phyloP scores from a whole-genome alignment of 2,329 filamentous ascomycete genomes.

The Claviceps sp. region DNA sequence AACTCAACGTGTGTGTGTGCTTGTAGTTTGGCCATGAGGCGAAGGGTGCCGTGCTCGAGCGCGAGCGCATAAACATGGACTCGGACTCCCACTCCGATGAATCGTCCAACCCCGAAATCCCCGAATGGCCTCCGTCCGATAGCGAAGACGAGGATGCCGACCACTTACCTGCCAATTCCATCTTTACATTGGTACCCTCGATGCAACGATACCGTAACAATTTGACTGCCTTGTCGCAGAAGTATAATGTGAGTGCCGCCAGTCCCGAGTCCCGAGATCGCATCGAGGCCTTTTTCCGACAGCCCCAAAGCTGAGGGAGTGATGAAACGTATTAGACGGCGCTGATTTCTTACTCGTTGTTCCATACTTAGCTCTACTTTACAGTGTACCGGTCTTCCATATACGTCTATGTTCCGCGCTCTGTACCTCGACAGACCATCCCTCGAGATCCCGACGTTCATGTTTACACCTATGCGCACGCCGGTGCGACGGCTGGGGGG shows the following conservation, averaged over 20 bases:
- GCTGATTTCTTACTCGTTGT: conserved; percentile 1
- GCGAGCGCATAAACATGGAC: conserved; percentile 17
- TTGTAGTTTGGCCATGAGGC: conserved; percentile 24
- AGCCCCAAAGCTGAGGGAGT: no score
- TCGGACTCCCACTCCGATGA: conserved; percentile 1
- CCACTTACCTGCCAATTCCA: conserved; percentile 10
- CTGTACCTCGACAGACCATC: conserved; percentile 33
- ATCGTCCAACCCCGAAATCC: conserved; percentile 10
- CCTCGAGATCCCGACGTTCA: conserved; percentile 35
- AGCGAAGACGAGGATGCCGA: conserved; percentile 12
- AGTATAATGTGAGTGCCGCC: conserved; percentile 32
- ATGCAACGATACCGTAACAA: conserved; percentile 36
- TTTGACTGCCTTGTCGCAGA: conserved; percentile 43
- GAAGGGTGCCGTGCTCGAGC: conserved; percentile 19
- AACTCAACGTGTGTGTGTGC: neutral
- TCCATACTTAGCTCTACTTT: conserved; percentile 40
- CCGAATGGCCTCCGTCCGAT: conserved; percentile 15
- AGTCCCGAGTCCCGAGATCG: no score
- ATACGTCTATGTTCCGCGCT: conserved; percentile 40
- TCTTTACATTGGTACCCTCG: conserved; percentile 18
- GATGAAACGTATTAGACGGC: neutral
- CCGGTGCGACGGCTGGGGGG: conserved; percentile 32
- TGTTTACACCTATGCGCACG: conserved; percentile 29
- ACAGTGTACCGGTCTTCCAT: conserved; percentile 43
- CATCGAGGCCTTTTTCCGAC: no score